These are phyloP conservation scores for Fistulinella prunicolor DNA, from an alignment of 768 basidiomycete genomes.

Conservation along the genomic window DNA sequence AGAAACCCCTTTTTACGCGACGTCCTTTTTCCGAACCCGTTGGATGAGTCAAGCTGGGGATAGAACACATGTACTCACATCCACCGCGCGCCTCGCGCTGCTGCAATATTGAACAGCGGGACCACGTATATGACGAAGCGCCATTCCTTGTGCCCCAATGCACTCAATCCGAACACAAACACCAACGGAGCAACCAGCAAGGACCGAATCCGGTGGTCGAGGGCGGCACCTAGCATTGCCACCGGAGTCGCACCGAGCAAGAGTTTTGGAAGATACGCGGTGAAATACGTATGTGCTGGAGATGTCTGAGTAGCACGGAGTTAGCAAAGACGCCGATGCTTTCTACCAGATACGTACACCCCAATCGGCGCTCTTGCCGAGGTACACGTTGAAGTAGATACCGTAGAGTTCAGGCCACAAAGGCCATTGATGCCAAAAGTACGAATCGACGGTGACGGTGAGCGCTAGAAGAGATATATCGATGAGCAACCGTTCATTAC, in stretches of 20 bases:
- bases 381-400: constrained; percentile 79
- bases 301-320: constrained; percentile 49
- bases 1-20: constrained; percentile 47
- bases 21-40: constrained; percentile 42
- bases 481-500: not conserved
- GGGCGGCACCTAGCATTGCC: constrained; percentile 47
- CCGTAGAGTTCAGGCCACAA: constrained; percentile 87
- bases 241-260: constrained; percentile 65
- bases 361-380: constrained; percentile 90
- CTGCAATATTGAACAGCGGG: constrained; percentile 77
- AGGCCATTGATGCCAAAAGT: constrained; percentile 72
- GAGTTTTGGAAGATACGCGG: constrained; percentile 70
- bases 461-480: constrained; percentile 38
- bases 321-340: constrained; percentile 3
- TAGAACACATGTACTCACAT: constrained; percentile 48
- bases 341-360: constrained; percentile 56
- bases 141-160: constrained; percentile 95
- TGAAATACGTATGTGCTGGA: constrained; percentile 66
- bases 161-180: constrained; percentile 66
- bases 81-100: constrained; percentile 59
- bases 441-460: constrained; percentile 72
- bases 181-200: constrained; percentile 50
- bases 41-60: not conserved
- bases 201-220: constrained; percentile 48
- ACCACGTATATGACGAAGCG: constrained; percentile 89